Evolutionary conservation across 345 rosid species (phyloP), one percentile per base, ranked within the genome.

Genomic region (Citrus sp.): DNA sequence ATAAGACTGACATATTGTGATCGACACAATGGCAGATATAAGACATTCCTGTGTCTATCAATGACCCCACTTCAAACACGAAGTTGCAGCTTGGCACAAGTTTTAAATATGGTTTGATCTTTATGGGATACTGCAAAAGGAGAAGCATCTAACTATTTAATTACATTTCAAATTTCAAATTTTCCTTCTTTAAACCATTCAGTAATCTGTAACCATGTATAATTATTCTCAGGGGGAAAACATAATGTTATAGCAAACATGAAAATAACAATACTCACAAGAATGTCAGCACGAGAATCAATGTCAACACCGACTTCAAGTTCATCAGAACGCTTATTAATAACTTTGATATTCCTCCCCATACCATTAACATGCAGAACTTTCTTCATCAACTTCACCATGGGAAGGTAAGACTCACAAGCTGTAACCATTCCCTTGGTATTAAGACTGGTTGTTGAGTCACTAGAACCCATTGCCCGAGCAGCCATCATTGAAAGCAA

Each of bases 401-500:
- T 91, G 6, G 98, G 98, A 79, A 96, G 97, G 75, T 96, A 94
- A 28, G 98, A 94, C 79, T 96, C 99, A 34, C 92, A 94, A 4
- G 99, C 94, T 59, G 97, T 94, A 42, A 93, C 97, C 68, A 6
- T 78, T 55, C 90, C 91, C 34, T 81, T 75, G 14, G 77, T 38
- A 32, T 62, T 75, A 42, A 27, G 61, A 7, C 58, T 56, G 18
- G 74, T 49, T 24, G 80, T 34, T 9, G 59, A 69, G 10, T 84
- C 88, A 58, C 80, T 70, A 21, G 64, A 66, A 7, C 75, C 77
- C 91, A 91, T 89, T 1, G 94, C 94, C 72, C 90, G 85, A 1
- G 92, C 97, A 76, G 94, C 92, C 99, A 93, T 95, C 99, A 93
- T 93, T 18, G 99, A 95, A 21, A 95, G 81, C 88, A 95, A 86